A percentile compares a stretch with the other conserved stretches of the same genome.
Evolutionary conservation across 2,329 filamentous ascomycete species (phyloP).

Genomic region (Fusarium albidum): DNA sequence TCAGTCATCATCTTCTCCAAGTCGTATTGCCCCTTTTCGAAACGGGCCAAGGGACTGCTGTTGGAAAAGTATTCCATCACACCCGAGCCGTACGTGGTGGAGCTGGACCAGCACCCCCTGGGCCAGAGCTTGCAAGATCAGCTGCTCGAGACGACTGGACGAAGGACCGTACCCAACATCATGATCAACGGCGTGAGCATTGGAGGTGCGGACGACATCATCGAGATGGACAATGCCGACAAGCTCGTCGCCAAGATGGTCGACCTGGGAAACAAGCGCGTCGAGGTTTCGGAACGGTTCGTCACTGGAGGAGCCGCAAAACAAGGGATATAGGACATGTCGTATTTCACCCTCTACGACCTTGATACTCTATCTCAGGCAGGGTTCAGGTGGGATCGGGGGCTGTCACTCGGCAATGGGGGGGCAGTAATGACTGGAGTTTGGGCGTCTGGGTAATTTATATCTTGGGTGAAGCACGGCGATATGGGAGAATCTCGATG

Average conservation of each 20-base stretch:
- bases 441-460: slow-evolving; percentile 28
- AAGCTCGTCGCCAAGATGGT: slow-evolving; percentile 76
- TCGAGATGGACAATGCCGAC: slow-evolving; percentile 71
- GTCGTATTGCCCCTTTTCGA: slow-evolving; percentile 87
- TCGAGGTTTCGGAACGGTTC: slow-evolving; percentile 59
- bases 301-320: slow-evolving; percentile 24
- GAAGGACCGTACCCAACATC: slow-evolving; percentile 90
- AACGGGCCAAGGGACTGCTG: slow-evolving; percentile 84
- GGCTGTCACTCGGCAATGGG: slow-evolving; percentile 13
- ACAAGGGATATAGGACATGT: slow-evolving; percentile 1
- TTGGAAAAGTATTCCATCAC: slow-evolving; percentile 85
- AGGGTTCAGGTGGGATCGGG: slow-evolving; percentile 21
- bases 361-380: slow-evolving; percentile 15
- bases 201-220: slow-evolving; percentile 88
- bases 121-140: slow-evolving; percentile 76
- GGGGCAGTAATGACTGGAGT: slow-evolving; percentile 26
- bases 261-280: slow-evolving; percentile 74
- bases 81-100: slow-evolving; percentile 85
- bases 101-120: slow-evolving; percentile 83
- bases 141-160: slow-evolving; percentile 76
- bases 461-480: slow-evolving; percentile 8
- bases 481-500: slow-evolving; percentile 5
- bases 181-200: slow-evolving; percentile 88
- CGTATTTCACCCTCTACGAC: slow-evolving; percentile 7
- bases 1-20: slow-evolving; percentile 96